phyloP scores from a whole-genome alignment of 768 basidiomycete species.

The Lactarius psammicola region DNA sequence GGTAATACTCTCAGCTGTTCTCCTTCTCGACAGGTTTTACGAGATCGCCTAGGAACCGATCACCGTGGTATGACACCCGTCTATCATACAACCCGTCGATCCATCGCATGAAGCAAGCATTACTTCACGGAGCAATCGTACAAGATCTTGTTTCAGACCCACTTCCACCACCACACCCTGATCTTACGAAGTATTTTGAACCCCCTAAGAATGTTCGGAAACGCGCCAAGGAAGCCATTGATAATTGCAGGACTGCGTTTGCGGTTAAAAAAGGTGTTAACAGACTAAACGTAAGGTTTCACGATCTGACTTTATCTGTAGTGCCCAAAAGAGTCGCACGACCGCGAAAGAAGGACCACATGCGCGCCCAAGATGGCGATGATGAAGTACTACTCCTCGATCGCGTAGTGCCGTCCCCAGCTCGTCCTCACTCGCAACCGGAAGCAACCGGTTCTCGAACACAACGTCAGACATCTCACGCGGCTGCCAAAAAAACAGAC shows the following conservation, averaged over 20 bases:
- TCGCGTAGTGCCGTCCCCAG: slow-evolving; percentile 11
- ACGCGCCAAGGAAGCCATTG: slow-evolving; percentile 52
- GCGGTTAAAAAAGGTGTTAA: slow-evolving; percentile 73
- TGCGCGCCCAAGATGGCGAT: slow-evolving; percentile 57
- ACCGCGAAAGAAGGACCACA: slow-evolving; percentile 61
- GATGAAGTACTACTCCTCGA: slow-evolving; percentile 29
- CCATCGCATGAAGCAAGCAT: slow-evolving; percentile 90
- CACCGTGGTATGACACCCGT: slow-evolving; percentile 74
- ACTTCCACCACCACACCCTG: slow-evolving; percentile 82
- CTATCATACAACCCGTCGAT: slow-evolving; percentile 86
- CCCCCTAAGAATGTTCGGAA: slow-evolving; percentile 70
- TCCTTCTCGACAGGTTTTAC: slow-evolving; percentile 2
- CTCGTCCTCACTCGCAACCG: slow-evolving; percentile 31
- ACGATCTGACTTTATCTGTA: slow-evolving; percentile 32
- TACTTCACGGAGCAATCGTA: slow-evolving; percentile 83
- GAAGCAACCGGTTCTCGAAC: slow-evolving; percentile 31
- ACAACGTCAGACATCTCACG: slow-evolving; percentile 14
- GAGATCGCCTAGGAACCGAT: slow-evolving; percentile 45
- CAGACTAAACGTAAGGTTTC: not conserved
- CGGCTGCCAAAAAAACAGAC: slow-evolving; percentile 29
- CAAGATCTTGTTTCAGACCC: slow-evolving; percentile 71
- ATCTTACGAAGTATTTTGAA: slow-evolving; percentile 79
- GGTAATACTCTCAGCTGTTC: slow-evolving; percentile 42
- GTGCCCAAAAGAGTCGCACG: slow-evolving; percentile 62
- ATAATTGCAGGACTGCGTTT: slow-evolving; percentile 62